phyloP scores from a whole-genome alignment of 495 filamentous ascomycete species.

The Talaromyces thailandensis region DNA sequence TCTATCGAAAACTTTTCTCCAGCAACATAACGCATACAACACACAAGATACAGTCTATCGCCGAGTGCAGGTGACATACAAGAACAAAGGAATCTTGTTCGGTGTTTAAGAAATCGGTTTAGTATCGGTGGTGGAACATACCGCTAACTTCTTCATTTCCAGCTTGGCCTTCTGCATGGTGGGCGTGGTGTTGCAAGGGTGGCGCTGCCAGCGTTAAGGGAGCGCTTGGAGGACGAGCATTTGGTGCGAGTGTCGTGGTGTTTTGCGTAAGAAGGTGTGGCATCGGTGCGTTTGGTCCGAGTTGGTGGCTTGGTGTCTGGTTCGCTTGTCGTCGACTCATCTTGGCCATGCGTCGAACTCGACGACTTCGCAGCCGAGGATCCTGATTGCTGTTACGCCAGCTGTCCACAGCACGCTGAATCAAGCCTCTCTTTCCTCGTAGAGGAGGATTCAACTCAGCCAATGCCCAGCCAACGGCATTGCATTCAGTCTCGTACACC shows the following conservation, averaged over 20 bases:
- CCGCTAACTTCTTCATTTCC: conserved; percentile 80
- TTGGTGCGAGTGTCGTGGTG: conserved; percentile 36
- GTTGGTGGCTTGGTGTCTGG: conserved; percentile 41
- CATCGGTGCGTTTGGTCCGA: conserved; percentile 39
- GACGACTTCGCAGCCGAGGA: conserved; percentile 75
- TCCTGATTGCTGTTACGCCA: conserved; percentile 99
- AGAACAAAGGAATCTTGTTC: conserved; percentile 9
- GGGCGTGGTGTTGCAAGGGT: conserved; percentile 56
- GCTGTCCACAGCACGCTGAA: conserved; percentile 94
- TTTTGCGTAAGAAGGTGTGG: conserved; percentile 27
- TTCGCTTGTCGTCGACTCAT: conserved; percentile 65
- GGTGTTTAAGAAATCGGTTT: conserved; percentile 7
- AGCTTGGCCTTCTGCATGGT: conserved; percentile 67
- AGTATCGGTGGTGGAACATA: conserved; percentile 80
- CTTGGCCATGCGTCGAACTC: conserved; percentile 92
- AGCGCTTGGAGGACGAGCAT: conserved; percentile 42
- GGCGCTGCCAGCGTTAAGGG: conserved; percentile 56
- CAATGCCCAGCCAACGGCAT: conserved; percentile 93
- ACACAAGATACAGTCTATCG: conserved; percentile 6
- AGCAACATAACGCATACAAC: neutral
- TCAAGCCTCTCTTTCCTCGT: conserved; percentile 86
- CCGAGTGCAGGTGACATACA: conserved; percentile 8
- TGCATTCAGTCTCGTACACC: conserved; percentile 97
- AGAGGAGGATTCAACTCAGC: conserved; percentile 87
- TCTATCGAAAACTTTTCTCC: neutral